Evolutionary conservation across 495 filamentous ascomycete genomes (phyloP), one percentile per base, ranked within the genome.

Genomic region (Podospora bellae-mahoneyi): DNA sequence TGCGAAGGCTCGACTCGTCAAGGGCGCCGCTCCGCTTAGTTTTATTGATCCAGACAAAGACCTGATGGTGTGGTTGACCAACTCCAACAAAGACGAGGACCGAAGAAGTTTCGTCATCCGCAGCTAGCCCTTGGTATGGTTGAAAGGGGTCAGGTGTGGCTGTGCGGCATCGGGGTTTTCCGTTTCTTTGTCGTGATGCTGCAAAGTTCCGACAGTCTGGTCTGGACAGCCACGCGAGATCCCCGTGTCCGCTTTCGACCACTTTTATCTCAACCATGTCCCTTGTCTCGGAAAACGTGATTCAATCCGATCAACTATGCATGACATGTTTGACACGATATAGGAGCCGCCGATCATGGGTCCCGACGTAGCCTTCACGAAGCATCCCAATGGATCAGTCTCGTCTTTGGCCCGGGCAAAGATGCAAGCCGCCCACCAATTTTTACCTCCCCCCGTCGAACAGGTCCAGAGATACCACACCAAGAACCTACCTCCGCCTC

Each of bases 401-500:
- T 48, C 39, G 39, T 18, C 39, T 6, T 48, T 48, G 39, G 39
- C 2, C 39, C 7, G 39, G 39, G 39, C 39, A 48, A 2, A 48
- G 39, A 48, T 48, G 39, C 39, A 48, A 0, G 39, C 6, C 9
- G 39, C 39, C 9, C 9, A 48, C 39, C 39, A 48, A 10, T 48
- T 48, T 10, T 48, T 16, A 5, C 71, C 65, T 34, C 62, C 75
- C 13, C 72, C 72, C 20, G 57, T 69, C 13, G 44, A 60, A 55
- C 66, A 74, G 16, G 55, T 73, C 5, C 55, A 71, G 28, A 56
- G 18, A n/a, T 65, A 53, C 77, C 73, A 65, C 67, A 70, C 28
- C 68, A 68, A 62, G 74, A 68, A 44, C n/a, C 61, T 63, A 20
- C 68, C 73, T 4, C 66, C 75, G 1, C 76, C 73, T 16, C 68